Conservation (phyloP, 1,284 basidiomycete genomes). For the Irpex lacteus region DNA sequence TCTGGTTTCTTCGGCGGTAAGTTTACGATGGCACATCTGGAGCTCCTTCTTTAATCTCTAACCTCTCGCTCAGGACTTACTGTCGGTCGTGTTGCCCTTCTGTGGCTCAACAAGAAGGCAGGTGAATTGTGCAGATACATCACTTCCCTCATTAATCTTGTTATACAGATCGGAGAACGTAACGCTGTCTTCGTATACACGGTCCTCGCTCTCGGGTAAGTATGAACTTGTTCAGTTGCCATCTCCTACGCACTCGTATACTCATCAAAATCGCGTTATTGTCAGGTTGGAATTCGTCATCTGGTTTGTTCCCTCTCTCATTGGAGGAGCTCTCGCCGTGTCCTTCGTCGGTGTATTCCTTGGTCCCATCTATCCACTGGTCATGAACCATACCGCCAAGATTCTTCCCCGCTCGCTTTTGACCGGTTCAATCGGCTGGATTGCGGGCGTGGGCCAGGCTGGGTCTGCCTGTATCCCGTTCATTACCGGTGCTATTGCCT, state of each 20-base stretch:
- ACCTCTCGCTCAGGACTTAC: conserved; percentile 33
- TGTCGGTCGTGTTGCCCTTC: conserved; percentile 40
- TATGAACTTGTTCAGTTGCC: neutral
- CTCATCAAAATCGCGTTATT: neutral
- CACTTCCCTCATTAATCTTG: neutral
- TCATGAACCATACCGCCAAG: conserved; percentile 45
- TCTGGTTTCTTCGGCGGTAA: conserved; percentile 50
- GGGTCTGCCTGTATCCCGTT: conserved; percentile 57
- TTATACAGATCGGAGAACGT: conserved; percentile 37
- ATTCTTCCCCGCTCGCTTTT: conserved; percentile 50
- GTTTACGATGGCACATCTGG: neutral
- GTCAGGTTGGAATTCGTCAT: conserved; percentile 51
- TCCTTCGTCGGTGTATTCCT: conserved; percentile 51
- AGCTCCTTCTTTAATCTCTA: neutral
- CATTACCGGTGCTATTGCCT: conserved; percentile 52
- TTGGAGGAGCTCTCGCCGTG: conserved; percentile 50
- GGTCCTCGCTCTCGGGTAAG: conserved; percentile 34
- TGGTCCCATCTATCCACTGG: conserved; percentile 53
- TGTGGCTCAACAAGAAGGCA: conserved; percentile 51
- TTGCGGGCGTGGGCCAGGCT: conserved; percentile 49
- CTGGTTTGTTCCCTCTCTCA: conserved; percentile 56
- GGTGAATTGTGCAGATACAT: neutral
- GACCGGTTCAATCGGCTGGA: conserved; percentile 56
- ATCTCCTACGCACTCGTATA: neutral
- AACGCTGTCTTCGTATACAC: conserved; percentile 38